A percentile compares a stretch with the other conserved stretches of the same genome.
Conservation (phyloP, 208 protist genomes). For the Acanthamoeba lugdunensis region DNA sequence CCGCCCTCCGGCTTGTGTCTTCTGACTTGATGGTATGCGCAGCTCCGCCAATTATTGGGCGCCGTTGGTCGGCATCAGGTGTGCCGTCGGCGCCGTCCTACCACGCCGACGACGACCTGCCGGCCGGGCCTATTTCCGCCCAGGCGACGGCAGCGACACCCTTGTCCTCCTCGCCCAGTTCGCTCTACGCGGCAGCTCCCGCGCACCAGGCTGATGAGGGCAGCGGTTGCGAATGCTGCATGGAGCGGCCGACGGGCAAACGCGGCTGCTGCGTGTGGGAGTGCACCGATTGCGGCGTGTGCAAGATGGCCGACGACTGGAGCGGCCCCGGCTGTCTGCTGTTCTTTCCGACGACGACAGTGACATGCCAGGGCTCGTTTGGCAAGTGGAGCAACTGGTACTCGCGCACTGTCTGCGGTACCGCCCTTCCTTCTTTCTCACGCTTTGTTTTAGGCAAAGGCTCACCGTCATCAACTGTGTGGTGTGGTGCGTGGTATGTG, state of each 20-base stretch:
- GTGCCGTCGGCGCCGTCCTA: not conserved
- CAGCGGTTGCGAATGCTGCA: not conserved
- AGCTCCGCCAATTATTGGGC: not conserved
- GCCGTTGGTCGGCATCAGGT: too few relatives aligned
- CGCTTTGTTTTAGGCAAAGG: not conserved
- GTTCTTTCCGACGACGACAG: not conserved
- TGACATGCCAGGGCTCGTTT: constrained; percentile 14
- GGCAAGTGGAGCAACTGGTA: constrained; percentile 42
- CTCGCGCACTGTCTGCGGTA: constrained; percentile 37
- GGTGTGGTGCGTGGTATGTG: too few relatives aligned
- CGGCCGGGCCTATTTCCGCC: not conserved
- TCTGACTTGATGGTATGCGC: too few relatives aligned
- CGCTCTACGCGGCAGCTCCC: not conserved
- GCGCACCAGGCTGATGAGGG: not conserved
- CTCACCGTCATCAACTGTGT: too few relatives aligned
- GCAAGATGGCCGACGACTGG: constrained; percentile 63
- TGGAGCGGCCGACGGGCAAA: not conserved
- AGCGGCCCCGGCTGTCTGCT: not conserved
- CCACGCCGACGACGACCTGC: not conserved
- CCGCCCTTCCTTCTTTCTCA: not conserved
- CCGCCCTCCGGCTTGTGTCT: not conserved
- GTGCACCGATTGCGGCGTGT: constrained; percentile 42
- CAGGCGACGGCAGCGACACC: not conserved
- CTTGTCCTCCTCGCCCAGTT: too few relatives aligned
- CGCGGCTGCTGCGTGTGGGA: constrained; percentile 27